phyloP scores from a whole-genome alignment of 208 protist species.

The Acanthamoeba healyi region DNA sequence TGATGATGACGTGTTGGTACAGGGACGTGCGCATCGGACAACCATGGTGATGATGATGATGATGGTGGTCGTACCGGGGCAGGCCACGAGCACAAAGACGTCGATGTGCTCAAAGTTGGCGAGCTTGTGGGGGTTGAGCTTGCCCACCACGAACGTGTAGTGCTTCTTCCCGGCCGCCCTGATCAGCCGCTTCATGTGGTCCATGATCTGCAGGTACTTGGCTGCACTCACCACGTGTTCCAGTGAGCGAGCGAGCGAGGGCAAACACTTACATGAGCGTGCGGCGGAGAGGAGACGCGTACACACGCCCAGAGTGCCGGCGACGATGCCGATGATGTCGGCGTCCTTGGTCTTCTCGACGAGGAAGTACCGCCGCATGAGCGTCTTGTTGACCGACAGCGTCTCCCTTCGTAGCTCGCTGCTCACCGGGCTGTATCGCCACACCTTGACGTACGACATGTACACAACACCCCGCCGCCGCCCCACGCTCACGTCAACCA shows the following conservation, averaged over 20 bases:
- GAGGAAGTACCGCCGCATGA: constrained; percentile 80
- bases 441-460: too few relatives aligned
- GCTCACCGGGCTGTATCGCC: constrained; percentile 12
- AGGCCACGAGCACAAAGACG: constrained; percentile 68
- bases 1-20: too few relatives aligned
- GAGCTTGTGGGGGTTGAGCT: constrained; percentile 88
- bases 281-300: neutral
- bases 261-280: too few relatives aligned
- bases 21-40: too few relatives aligned
- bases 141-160: constrained; percentile 88
- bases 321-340: constrained; percentile 86
- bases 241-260: too few relatives aligned
- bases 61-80: neutral
- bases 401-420: neutral
- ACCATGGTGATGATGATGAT: too few relatives aligned
- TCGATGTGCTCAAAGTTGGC: constrained; percentile 86
- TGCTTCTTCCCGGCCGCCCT: constrained; percentile 81
- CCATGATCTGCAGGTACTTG: constrained; percentile 81
- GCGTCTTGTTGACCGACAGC: constrained; percentile 44
- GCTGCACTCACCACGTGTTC: constrained; percentile 35
- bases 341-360: constrained; percentile 87
- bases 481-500: neutral
- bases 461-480: too few relatives aligned
- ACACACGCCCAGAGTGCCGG: constrained; percentile 85
- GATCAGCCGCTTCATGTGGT: constrained; percentile 82